Percentiles rank a stretch among this genome's conserved stretches.
Conservation (phyloP, 345 rosid species). For the Noccaea caerulescens region DNA sequence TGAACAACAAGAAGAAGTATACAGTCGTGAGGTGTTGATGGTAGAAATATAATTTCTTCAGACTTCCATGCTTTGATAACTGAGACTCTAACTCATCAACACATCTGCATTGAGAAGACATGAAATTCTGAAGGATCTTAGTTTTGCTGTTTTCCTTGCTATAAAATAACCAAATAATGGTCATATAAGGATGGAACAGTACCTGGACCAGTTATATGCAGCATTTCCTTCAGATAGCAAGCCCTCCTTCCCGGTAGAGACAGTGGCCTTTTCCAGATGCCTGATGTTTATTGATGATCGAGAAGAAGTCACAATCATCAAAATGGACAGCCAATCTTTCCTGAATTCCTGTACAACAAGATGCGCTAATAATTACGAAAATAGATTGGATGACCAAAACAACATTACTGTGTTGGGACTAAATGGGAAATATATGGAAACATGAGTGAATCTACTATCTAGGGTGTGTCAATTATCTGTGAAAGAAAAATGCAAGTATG, state of each 20-base stretch:
- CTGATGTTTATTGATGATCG: constrained; percentile 94
- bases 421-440: constrained; percentile 19
- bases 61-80: constrained; percentile 95
- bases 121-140: constrained; percentile 9
- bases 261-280: constrained; percentile 97
- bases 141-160: constrained; percentile 18
- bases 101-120: constrained; percentile 63
- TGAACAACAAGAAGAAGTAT: constrained; percentile 31
- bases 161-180: constrained; percentile 19
- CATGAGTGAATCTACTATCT: constrained; percentile 24
- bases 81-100: constrained; percentile 94
- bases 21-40: constrained; percentile 96
- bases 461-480: constrained; percentile 12
- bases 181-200: constrained; percentile 28
- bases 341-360: constrained; percentile 82
- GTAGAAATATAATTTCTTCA: constrained; percentile 86
- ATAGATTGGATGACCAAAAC: constrained; percentile 24
- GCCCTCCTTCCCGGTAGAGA: constrained; percentile 99
- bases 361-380: constrained; percentile 23
- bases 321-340: constrained; percentile 90
- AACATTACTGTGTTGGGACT: not conserved
- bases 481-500: constrained; percentile 17
- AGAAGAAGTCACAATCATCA: constrained; percentile 97
- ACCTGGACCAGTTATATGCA: constrained; percentile 99
- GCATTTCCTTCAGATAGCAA: constrained; percentile 98